Evolutionary conservation across 2,329 filamentous ascomycete genomes (phyloP).

Genomic region (Ophiostoma pallidulum): DNA sequence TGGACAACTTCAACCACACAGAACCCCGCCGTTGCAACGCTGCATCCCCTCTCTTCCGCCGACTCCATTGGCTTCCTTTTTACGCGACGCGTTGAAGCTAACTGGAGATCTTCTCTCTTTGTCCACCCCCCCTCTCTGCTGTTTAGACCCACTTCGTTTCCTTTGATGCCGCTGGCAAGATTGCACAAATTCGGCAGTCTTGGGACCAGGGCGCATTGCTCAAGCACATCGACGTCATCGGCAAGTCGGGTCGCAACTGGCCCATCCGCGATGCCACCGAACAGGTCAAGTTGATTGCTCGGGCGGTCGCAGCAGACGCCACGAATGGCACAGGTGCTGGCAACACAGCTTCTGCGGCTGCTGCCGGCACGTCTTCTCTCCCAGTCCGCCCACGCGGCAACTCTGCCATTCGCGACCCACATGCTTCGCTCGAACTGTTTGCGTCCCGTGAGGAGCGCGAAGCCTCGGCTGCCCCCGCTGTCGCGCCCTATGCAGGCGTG

Average conservation of each 20-base stretch:
- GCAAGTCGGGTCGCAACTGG: constrained; percentile 84
- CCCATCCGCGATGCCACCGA: constrained; percentile 82
- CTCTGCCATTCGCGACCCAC: constrained; percentile 50
- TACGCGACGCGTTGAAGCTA: constrained; percentile 10
- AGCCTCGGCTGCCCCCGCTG: constrained; percentile 32
- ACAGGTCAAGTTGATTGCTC: constrained; percentile 66
- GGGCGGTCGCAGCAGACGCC: constrained; percentile 39
- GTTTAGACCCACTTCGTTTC: constrained; percentile 74
- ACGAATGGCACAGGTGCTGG: constrained; percentile 35
- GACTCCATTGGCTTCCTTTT: background rate
- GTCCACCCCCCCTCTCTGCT: background rate
- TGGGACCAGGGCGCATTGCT: constrained; percentile 94
- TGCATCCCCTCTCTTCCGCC: background rate
- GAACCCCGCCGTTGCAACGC: background rate
- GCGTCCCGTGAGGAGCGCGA: constrained; percentile 51
- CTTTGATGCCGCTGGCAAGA: constrained; percentile 69
- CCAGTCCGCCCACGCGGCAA: constrained; percentile 41
- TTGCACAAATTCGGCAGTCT: constrained; percentile 75
- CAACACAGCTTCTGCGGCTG: background rate
- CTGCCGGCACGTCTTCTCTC: constrained; percentile 25
- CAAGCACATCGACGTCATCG: constrained; percentile 90
- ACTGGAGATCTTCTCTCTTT: background rate
- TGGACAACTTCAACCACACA: background rate
- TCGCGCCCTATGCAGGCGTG: constrained; percentile 52
- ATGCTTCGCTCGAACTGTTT: constrained; percentile 68